Base-by-base conservation (phyloP, 768 basidiomycete genomes). In the Hydnomerulius pinastri region DNA sequence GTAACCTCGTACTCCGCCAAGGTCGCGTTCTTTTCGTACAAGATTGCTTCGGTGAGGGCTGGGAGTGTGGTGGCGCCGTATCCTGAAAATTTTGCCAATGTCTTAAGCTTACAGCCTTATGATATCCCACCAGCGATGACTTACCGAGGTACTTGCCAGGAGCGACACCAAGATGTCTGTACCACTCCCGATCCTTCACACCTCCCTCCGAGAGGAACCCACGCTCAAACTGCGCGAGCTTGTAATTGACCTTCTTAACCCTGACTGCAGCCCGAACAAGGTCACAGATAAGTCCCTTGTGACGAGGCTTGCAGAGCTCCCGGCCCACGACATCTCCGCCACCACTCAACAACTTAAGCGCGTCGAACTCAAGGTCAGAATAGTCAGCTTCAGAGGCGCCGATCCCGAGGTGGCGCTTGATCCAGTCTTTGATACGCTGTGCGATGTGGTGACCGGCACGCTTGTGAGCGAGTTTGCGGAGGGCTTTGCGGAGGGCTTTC, bases 61-160 rank as follows among this genome's bases (percentile, higher is more conserved):
- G 91, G 92, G 53, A 94, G 75, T 0, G 90, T 90, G 1, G 91
- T 92, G 2, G 91, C 88, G 6, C 90, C 90, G 59, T 91, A 90
- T 4, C 88, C 87, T 89, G 17, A 30, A 37, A 30, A 48, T 8
- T 28, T 20, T 46, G 12, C 4, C 33, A 27, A 28, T 7, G 7
- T 21, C 32, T 28, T 44, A 8, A 51, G 28, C 45, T 33, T 7
- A 35, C 24, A 15, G 48, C 36, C 15, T 33, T 4, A 13, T 10
- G 10, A 9, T 23, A 9, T 20, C n/a, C 4, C 11, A 23, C 29
- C 20, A 30, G 11, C 15, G 30, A 43, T 21, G 18, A 68, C 78
- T 57, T 57, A 88, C 87, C 86, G 33, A 87, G 81, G 83, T 86
- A 86, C 66, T 90, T 85, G 32, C 92, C 92, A 25, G 93, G 92